Evolutionary conservation across 768 basidiomycete genomes (phyloP).

Genomic region (Heimioporus sp.): DNA sequence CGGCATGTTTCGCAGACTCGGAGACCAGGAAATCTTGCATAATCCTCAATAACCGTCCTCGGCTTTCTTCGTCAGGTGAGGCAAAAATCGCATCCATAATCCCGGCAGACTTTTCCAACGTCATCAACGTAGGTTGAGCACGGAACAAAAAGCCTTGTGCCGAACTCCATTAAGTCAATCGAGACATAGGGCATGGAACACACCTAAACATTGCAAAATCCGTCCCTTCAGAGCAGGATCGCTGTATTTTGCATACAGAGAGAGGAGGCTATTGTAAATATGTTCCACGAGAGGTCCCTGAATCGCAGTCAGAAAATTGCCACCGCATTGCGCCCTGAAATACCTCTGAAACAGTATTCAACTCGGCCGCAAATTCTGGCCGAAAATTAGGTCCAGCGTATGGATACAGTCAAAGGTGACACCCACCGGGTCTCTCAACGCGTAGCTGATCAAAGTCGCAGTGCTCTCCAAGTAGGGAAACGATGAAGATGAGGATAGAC

Average conservation of each 20-base stretch:
- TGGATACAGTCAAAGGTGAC: no score
- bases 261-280: constrained; percentile 70
- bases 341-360: constrained; percentile 60
- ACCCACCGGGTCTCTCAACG: constrained; percentile 56
- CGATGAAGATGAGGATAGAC: constrained; percentile 78
- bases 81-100: constrained; percentile 92
- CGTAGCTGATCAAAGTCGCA: constrained; percentile 84
- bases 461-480: constrained; percentile 82
- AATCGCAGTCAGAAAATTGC: constrained; percentile 3
- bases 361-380: constrained; percentile 53
- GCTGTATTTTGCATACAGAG: constrained; percentile 65
- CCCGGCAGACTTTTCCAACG: constrained; percentile 66
- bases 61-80: constrained; percentile 68
- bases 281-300: constrained; percentile 79
- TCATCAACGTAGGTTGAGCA: constrained; percentile 90
- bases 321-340: background rate
- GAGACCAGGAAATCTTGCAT: constrained; percentile 90
- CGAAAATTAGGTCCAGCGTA: background rate
- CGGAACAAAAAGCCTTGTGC: constrained; percentile 83
- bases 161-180: background rate
- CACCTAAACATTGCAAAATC: constrained; percentile 84
- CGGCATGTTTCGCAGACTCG: constrained; percentile 75
- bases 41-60: constrained; percentile 75
- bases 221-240: constrained; percentile 63
- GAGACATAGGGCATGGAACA: constrained; percentile 13